These are phyloP conservation scores for Miscanthus sacchariflorus DNA, from an alignment of 202 grass and related monocot species.

Conservation along the genomic window DNA sequence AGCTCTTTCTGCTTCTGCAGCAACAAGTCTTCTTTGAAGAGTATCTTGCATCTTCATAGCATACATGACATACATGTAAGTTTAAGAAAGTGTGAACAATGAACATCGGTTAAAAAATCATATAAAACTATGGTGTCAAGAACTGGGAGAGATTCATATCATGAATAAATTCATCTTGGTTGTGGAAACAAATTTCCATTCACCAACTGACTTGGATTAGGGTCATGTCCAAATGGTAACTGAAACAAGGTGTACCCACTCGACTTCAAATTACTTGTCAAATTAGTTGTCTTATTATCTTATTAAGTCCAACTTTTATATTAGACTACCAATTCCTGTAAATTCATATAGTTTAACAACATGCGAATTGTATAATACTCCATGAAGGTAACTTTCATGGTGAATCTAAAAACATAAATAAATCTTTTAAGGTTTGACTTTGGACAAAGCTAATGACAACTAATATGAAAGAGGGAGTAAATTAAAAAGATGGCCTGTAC, in stretches of 20 bases:
- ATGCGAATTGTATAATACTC: too few species aligned
- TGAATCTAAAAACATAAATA: too few species aligned
- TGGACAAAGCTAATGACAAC: not conserved
- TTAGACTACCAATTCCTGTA: too few species aligned
- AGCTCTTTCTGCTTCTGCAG: constrained; percentile 43
- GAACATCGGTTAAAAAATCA: not conserved
- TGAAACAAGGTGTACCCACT: not conserved
- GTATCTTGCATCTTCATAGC: constrained; percentile 46
- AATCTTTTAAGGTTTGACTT: too few species aligned
- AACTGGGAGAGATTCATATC: not conserved
- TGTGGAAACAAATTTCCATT: not conserved
- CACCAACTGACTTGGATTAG: not conserved
- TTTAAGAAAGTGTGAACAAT: not conserved
- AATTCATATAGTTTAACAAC: too few species aligned
- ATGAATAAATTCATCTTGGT: not conserved
- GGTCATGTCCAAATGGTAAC: not conserved
- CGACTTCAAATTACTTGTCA: too few species aligned
- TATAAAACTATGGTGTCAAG: not conserved
- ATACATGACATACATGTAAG: not conserved
- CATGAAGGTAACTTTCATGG: too few species aligned
- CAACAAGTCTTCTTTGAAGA: constrained; percentile 61
- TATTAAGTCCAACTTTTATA: too few species aligned
- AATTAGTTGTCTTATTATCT: too few species aligned
- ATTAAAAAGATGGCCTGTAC: not conserved
- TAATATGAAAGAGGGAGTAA: not conserved